Evolutionary conservation across 1,284 basidiomycete genomes (phyloP).

Genomic region (Rugosomyces carneus): DNA sequence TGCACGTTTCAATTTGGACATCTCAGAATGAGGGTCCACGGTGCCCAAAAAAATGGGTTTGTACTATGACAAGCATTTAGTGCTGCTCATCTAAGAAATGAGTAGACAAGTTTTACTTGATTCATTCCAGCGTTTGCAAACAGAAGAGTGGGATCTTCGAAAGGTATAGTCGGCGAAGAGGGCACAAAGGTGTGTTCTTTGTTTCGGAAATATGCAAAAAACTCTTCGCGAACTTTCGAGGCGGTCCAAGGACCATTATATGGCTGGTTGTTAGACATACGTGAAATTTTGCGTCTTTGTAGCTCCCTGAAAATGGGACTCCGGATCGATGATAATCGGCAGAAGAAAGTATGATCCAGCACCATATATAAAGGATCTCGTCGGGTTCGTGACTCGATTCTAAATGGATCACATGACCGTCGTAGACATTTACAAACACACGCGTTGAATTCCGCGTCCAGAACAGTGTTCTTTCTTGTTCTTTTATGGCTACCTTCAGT

Average conservation of each 20-base stretch:
- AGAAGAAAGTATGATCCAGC: constrained; percentile 15
- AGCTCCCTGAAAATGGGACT: constrained; percentile 3
- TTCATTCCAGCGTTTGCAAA: constrained; percentile 99
- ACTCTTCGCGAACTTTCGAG: constrained; percentile 73
- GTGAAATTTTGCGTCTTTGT: constrained; percentile 10
- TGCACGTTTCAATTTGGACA: constrained; percentile 87
- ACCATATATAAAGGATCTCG: too few relatives aligned
- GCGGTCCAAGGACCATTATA: constrained; percentile 56
- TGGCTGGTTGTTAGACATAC: constrained; percentile 23
- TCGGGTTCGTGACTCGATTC: too few relatives aligned
- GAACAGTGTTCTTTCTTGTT: constrained; percentile 4
- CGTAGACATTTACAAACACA: too few relatives aligned
- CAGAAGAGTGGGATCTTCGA: constrained; percentile 94
- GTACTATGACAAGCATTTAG: constrained; percentile 50
- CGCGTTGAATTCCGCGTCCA: too few relatives aligned
- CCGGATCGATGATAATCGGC: constrained; percentile 19
- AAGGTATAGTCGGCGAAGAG: constrained; percentile 93
- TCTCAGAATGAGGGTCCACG: constrained; percentile 86
- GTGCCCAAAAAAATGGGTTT: constrained; percentile 96
- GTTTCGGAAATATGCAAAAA: constrained; percentile 67
- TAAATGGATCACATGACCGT: background rate
- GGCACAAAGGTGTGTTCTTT: constrained; percentile 87
- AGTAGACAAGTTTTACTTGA: constrained; percentile 63
- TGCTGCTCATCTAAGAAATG: background rate
- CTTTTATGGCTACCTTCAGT: constrained; percentile 34